Percentiles rank a stretch among this genome's conserved stretches.
Evolutionary conservation across 805 yeast species (phyloP).

Genomic region (Wickerhamomyces subpelliculosus): DNA sequence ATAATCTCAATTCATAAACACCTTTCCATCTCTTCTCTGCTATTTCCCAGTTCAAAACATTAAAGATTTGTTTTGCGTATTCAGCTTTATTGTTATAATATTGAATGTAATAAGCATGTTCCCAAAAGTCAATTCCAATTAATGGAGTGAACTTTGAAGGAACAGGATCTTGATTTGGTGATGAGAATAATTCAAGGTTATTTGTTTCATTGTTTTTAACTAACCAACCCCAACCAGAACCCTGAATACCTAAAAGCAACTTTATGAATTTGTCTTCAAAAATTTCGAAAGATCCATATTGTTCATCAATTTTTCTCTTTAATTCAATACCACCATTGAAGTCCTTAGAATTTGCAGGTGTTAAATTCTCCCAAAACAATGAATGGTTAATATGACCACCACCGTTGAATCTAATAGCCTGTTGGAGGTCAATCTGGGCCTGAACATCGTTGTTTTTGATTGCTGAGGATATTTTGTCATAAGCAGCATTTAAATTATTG

Average conservation of each 20-base stretch:
- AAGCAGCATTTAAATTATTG: conserved; percentile 38
- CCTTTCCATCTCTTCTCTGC: conserved; percentile 37
- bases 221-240: conserved; percentile 48
- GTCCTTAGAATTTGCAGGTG: conserved; percentile 24
- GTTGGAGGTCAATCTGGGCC: conserved; percentile 36
- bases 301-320: conserved; percentile 30
- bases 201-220: conserved; percentile 38
- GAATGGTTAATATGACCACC: conserved; percentile 47
- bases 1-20: conserved; percentile 9
- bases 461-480: conserved; percentile 31
- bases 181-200: conserved; percentile 35
- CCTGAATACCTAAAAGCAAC: conserved; percentile 42
- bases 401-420: conserved; percentile 41
- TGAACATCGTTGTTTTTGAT: conserved; percentile 33
- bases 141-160: conserved; percentile 33
- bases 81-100: conserved; percentile 44
- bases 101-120: conserved; percentile 47
- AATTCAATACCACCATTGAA: conserved; percentile 35
- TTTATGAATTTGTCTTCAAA: conserved; percentile 35
- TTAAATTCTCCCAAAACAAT: conserved; percentile 42
- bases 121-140: conserved; percentile 49
- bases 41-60: conserved; percentile 43
- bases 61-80: conserved; percentile 44
- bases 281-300: conserved; percentile 38
- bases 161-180: conserved; percentile 43